Conservation (phyloP, 2,329 filamentous ascomycete genomes). For the Aspergillus sp. region DNA sequence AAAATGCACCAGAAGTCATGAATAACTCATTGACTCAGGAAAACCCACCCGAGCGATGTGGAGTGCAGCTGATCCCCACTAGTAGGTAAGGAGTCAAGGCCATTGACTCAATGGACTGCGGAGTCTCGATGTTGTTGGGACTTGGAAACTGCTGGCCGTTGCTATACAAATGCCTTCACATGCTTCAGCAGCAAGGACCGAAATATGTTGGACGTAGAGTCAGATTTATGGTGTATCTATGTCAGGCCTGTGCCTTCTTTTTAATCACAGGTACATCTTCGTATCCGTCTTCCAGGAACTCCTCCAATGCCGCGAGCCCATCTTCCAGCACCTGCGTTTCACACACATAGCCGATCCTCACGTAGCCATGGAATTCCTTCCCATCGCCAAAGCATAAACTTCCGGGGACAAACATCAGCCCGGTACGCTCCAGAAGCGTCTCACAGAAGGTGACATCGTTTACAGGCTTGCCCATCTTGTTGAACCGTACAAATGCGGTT, state of each 20-base stretch:
- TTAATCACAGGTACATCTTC: constrained; percentile 51
- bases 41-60: neutral
- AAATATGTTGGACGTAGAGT: neutral
- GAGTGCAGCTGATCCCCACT: neutral
- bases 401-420: constrained; percentile 72
- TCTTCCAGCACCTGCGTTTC: constrained; percentile 65
- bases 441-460: constrained; percentile 70
- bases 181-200: too few relatives aligned
- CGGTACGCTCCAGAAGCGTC: constrained; percentile 63
- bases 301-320: constrained; percentile 56
- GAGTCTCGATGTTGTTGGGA: neutral
- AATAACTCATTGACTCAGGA: too few relatives aligned
- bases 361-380: constrained; percentile 67
- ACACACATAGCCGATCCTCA: constrained; percentile 73
- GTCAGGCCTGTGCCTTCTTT: constrained; percentile 46
- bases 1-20: too few relatives aligned
- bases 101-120: neutral
- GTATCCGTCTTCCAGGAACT: constrained; percentile 55
- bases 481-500: constrained; percentile 74
- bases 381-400: constrained; percentile 67
- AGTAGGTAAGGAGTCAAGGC: neutral
- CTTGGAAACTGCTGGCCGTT: neutral
- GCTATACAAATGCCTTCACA: neutral
- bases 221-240: neutral
- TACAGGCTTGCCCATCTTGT: constrained; percentile 56